These are phyloP conservation scores for Nymphaea colorata DNA, from an alignment of 164 flowering plant genomes.

Conservation along the genomic window DNA sequence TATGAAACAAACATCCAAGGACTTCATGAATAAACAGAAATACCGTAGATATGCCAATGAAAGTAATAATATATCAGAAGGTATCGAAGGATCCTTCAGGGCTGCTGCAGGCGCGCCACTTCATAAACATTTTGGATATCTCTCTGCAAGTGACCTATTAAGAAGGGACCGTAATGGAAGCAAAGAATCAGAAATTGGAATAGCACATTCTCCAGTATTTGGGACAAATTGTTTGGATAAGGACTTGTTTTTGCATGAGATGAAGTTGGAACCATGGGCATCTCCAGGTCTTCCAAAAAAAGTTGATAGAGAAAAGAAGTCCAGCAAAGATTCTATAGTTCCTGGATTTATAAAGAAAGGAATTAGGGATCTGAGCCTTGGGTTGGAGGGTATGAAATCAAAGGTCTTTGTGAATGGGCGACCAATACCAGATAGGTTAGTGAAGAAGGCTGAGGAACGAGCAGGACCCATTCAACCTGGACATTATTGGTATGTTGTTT, in stretches of 20 bases:
- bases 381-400: conserved; percentile 21
- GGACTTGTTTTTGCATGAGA: background rate
- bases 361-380: conserved; percentile 29
- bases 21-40: background rate
- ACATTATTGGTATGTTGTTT: conserved; percentile 47
- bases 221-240: background rate
- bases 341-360: conserved; percentile 35
- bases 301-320: conserved; percentile 9
- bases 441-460: conserved; percentile 57
- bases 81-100: background rate
- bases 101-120: conserved; percentile 33
- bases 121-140: conserved; percentile 73
- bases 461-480: conserved; percentile 73
- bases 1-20: background rate
- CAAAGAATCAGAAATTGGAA: background rate
- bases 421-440: conserved; percentile 29
- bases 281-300: conserved; percentile 27
- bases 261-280: conserved; percentile 17
- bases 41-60: background rate
- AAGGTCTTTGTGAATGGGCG: conserved; percentile 48
- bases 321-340: conserved; percentile 32
- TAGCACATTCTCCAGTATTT: background rate
- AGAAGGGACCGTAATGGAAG: conserved; percentile 4
- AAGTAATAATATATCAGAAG: background rate
- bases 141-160: conserved; percentile 41